Evolutionary conservation across 2,329 filamentous ascomycete genomes (phyloP), one percentile per base, ranked within the genome.

Genomic region (Teratosphaeria epicoccoides): DNA sequence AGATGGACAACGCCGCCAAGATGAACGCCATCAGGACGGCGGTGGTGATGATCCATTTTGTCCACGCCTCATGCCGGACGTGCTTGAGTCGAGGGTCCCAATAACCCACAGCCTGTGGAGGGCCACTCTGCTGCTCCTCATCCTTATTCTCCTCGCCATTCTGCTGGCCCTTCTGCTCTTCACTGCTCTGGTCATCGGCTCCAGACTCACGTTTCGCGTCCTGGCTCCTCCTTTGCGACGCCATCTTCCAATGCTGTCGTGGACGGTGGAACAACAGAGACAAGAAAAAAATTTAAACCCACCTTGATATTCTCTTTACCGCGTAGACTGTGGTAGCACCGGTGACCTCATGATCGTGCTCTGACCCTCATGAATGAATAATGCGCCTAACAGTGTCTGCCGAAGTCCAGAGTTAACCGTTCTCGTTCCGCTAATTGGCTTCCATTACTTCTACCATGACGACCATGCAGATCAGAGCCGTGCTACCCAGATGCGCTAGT

Each of bases 21-120:
- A 83, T 77, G 58, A 81, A 82, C 3, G 70, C 58, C 61, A 77
- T 76, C 5, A 84, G 68, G 6, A 79, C 69, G 1, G 74, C 56
- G 4, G 77, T 73, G 0, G 70, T 73, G 33, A 70, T 55, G 3
- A 57, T 57, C 71, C 71, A 73, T 65, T 72, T 72, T 10, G 49
- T 53, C 24, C 72, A 63, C 1, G 70, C 70, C 45, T 68, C 67
- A 24, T 65, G 64, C 2, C 71, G 64, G 1, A 72, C 69, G 52
- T 70, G 62, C 20, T 64, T 63, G 17, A 73, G 57, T 6, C 64
- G 61, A 1, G 65, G 66, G 53, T 76, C 64, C 67, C 71, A 76
- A 52, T 77, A 75, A 3, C 73, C 73, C 0, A 76, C 73, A 24
- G 52, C 29, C 12, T 44, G 24, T 17, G 49, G 52, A n/a, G 52